phyloP scores from a whole-genome alignment of 1,284 basidiomycete genomes.

The Apiotrichum gamsii region DNA sequence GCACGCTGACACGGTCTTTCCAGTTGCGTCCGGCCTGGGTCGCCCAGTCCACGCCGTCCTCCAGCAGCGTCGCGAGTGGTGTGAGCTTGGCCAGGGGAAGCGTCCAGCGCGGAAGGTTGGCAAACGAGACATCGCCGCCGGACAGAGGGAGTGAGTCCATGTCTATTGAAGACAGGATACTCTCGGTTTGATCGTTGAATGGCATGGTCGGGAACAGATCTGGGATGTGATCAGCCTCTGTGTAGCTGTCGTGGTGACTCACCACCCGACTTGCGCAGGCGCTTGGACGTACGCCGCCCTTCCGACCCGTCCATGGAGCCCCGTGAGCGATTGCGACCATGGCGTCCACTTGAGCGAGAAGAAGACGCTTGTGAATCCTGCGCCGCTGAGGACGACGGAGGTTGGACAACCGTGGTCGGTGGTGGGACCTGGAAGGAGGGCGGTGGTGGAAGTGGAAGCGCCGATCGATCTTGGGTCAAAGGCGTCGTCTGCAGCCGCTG shows the following conservation, averaged over 20 bases:
- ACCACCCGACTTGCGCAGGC: slow-evolving; percentile 6
- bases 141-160: slow-evolving; percentile 19
- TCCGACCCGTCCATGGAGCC: too few species aligned
- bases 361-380: background rate
- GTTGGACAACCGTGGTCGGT: too few species aligned
- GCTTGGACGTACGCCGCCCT: slow-evolving; percentile 4
- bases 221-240: background rate
- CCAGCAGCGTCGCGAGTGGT: slow-evolving; percentile 16
- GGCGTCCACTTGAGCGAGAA: background rate
- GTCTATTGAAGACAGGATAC: slow-evolving; percentile 26
- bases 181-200: slow-evolving; percentile 3
- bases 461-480: background rate
- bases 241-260: background rate
- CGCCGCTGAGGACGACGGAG: too few species aligned
- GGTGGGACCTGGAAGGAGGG: too few species aligned
- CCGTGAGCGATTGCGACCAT: too few species aligned
- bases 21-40: too few species aligned
- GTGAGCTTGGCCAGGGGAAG: slow-evolving; percentile 29
- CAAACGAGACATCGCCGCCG: slow-evolving; percentile 16
- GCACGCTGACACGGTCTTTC: slow-evolving; percentile 13
- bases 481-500: background rate
- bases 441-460: too few species aligned
- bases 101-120: slow-evolving; percentile 31
- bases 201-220: background rate
- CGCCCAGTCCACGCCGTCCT: background rate